Base-by-base conservation (phyloP, 192 early-diverging fungal genomes). In the Mortierella antarctica region DNA sequence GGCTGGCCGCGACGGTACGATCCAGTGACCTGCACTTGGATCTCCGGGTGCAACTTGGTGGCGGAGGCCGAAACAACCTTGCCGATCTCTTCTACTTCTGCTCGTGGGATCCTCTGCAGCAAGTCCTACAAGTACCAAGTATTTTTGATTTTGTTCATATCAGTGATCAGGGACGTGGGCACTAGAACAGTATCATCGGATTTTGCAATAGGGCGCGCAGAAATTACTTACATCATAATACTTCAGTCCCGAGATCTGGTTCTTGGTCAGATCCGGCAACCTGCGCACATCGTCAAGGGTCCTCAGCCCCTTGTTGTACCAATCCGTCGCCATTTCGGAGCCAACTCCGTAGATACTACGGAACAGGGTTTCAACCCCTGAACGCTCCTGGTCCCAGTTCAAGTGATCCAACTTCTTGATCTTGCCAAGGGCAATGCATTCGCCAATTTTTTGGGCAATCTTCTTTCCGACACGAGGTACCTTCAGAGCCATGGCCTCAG, bases 1-100 rank as follows among this genome's bases (percentile, higher is more conserved):
- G 42, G 82, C 40, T 82, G 20, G 20, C 81, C 82, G 0, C 83
- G 71, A 5, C 83, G 71, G 47, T 85, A 85, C 10, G 79, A 82
- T 49, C 83, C 83, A 14, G 72, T 74, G 42, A 83, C 73, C 39
- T 57, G 71, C 6, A 44, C 62, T 40, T 76, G 23, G 48, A 85
- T 81, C 11, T 83, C 70, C 7, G 62, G 23, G 47, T 83, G 74
- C 7, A 83, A 49, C 5, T 23, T 31, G 23, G 67, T 53, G 4
- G 72, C 82, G 6, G 55, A 48, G 0, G 5, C 31, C 18, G 71
- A 51, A 17, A 85, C 83, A 11, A 70, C 49, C 49, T 44, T 47
- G 0, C 66, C 81, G 18, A 85, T 74, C 49, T 72, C 40, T 44
- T 71, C 82, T 17, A 85, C 83, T 18, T 85, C 83, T 41, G 55